phyloP scores from a whole-genome alignment of 208 protist species.

The Crithidia acanthocephali region DNA sequence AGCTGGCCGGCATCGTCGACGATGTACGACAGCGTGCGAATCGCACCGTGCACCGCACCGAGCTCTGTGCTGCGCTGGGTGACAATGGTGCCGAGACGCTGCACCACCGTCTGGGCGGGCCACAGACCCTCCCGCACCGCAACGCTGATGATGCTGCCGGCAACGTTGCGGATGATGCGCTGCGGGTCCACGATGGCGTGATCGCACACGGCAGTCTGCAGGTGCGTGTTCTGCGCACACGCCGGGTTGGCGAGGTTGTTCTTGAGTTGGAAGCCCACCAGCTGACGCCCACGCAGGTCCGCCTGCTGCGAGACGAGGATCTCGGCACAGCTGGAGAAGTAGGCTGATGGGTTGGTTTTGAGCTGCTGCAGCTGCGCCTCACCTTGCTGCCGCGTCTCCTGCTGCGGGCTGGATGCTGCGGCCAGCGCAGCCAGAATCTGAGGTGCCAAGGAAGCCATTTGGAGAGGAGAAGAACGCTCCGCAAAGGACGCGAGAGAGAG shows the following conservation, averaged over 20 bases:
- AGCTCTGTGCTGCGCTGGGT: conserved; percentile 41
- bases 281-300: conserved; percentile 48
- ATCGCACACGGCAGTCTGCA: conserved; percentile 61
- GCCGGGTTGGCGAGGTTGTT: conserved; percentile 65
- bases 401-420: conserved; percentile 61
- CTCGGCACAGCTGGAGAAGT: conserved; percentile 70
- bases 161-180: conserved; percentile 70
- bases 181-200: conserved; percentile 69
- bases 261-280: conserved; percentile 79
- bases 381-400: conserved; percentile 56
- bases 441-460: conserved; percentile 40
- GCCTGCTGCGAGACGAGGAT: conserved; percentile 56
- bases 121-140: conserved; percentile 78
- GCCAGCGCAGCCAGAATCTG: conserved; percentile 69
- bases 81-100: conserved; percentile 42
- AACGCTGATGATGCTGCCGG: conserved; percentile 70
- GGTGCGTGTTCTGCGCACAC: conserved; percentile 50
- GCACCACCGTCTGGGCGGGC: conserved; percentile 57
- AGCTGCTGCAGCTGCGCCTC: conserved; percentile 69
- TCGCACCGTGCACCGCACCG: conserved; percentile 66
- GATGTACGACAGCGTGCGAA: conserved; percentile 78
- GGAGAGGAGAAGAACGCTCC: no score
- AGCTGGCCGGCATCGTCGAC: conserved; percentile 67
- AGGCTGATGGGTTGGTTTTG: conserved; percentile 45
- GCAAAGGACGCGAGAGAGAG: no score